Conservation (phyloP, 2,329 filamentous ascomycete species). For the Penicillium sp. region DNA sequence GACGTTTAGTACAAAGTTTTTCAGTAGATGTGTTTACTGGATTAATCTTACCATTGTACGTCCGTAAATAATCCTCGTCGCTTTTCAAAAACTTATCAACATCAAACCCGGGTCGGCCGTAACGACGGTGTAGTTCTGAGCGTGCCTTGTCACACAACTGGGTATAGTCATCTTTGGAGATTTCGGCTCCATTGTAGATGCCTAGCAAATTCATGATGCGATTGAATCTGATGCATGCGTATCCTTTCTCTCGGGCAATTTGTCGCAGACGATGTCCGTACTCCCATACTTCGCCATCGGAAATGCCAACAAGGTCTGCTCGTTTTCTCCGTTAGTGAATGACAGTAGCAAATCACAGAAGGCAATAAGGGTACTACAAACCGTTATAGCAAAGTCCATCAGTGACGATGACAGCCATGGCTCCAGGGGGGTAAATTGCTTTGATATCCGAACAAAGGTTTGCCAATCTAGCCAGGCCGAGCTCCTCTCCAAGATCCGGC, state of each 20-base stretch:
- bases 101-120: conserved; percentile 4
- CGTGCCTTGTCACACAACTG: conserved; percentile 19
- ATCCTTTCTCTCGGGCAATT: conserved; percentile 31
- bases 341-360: neutral
- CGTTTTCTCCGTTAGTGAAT: neutral
- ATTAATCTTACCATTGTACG: neutral
- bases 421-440: conserved; percentile 37
- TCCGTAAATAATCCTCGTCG: conserved; percentile 4
- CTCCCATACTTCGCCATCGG: conserved; percentile 40
- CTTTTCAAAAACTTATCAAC: conserved; percentile 1
- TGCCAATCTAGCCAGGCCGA: conserved; percentile 40
- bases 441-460: conserved; percentile 37
- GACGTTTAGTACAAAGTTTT: neutral
- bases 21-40: no score
- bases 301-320: conserved; percentile 38
- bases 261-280: conserved; percentile 36
- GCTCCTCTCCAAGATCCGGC: conserved; percentile 42
- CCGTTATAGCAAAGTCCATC: conserved; percentile 43
- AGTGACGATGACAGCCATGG: conserved; percentile 40
- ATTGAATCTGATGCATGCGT: conserved; percentile 32
- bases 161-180: conserved; percentile 23
- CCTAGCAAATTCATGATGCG: conserved; percentile 36
- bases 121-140: conserved; percentile 14
- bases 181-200: conserved; percentile 21
- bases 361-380: conserved; percentile 1